phyloP scores from a whole-genome alignment of 495 filamentous ascomycete genomes.

The Penicillium maclennaniae region DNA sequence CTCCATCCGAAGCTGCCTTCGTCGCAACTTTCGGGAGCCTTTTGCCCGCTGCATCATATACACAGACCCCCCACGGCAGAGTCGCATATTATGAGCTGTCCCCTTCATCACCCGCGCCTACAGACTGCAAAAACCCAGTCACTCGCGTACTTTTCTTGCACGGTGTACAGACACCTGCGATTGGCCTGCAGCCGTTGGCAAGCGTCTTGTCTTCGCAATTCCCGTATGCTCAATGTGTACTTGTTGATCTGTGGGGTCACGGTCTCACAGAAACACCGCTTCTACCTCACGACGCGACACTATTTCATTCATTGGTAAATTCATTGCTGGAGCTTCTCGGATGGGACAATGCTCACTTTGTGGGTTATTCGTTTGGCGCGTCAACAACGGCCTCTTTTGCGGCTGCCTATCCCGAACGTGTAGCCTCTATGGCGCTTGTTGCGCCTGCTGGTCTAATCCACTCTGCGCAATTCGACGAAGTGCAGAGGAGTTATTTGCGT shows the following conservation, averaged over 20 bases:
- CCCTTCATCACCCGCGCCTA: constrained; percentile 7
- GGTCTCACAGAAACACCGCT: constrained; percentile 35
- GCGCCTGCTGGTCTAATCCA: constrained; percentile 34
- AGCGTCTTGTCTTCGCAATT: constrained; percentile 25
- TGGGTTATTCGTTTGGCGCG: constrained; percentile 40
- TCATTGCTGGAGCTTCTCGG: constrained; percentile 20
- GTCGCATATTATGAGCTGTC: constrained; percentile 35
- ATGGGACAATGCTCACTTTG: constrained; percentile 31
- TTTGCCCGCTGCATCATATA: constrained; percentile 33
- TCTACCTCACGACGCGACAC: constrained; percentile 18
- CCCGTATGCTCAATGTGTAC: constrained; percentile 29
- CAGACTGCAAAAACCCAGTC: not conserved
- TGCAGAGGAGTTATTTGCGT: constrained; percentile 19
- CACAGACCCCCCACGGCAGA: constrained; percentile 27
- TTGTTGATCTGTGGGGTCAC: constrained; percentile 38
- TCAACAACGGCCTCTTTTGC: constrained; percentile 29
- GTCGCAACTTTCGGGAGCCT: constrained; percentile 30
- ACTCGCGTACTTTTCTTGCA: constrained; percentile 30
- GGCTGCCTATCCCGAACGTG: constrained; percentile 17
- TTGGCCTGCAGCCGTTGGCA: constrained; percentile 34
- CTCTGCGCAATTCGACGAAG: constrained; percentile 11
- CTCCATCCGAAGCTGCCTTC: constrained; percentile 36
- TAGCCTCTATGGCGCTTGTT: constrained; percentile 29
- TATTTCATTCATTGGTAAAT: constrained; percentile 28
- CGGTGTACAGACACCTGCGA: constrained; percentile 35